Evolutionary conservation across 441 rosid genomes (phyloP).

Genomic region (Corymbia calophylla): DNA sequence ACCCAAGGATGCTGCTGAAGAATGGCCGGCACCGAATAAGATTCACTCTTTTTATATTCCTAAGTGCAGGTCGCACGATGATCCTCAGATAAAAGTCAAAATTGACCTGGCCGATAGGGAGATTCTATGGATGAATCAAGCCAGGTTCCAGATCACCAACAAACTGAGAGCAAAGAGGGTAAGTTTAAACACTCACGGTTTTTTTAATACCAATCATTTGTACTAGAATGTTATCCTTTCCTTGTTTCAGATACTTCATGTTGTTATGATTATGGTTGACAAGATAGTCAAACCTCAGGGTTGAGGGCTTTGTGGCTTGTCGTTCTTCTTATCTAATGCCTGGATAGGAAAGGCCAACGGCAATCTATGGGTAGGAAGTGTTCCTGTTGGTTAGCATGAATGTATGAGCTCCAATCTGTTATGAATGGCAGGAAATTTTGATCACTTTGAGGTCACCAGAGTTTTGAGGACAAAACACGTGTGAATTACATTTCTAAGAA

Average conservation of each 20-base stretch:
- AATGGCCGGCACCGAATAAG: conserved; percentile 62
- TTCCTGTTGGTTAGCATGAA: neutral
- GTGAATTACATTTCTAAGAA: neutral
- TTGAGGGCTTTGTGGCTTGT: neutral
- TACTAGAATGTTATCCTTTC: neutral
- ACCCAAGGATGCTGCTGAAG: conserved; percentile 46
- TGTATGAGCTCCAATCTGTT: neutral
- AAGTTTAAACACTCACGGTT: neutral
- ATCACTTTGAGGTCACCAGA: neutral
- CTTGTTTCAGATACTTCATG: neutral
- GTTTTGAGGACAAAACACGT: neutral
- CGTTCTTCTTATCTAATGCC: neutral
- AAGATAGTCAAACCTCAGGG: neutral
- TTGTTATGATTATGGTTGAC: neutral
- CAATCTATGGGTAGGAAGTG: neutral
- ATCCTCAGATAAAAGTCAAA: conserved; percentile 63
- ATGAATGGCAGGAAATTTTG: neutral
- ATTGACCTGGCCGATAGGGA: conserved; percentile 31
- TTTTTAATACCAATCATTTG: neutral
- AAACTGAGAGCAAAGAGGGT: neutral
- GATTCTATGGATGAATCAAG: neutral
- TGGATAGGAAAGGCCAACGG: neutral
- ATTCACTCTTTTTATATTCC: conserved; percentile 53
- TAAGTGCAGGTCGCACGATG: conserved; percentile 40
- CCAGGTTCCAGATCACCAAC: neutral